Percentiles rank a stretch among this genome's conserved stretches.
These are phyloP conservation scores for Boletus reticuloceps DNA, from an alignment of 768 basidiomycete genomes.

Conservation along the genomic window DNA sequence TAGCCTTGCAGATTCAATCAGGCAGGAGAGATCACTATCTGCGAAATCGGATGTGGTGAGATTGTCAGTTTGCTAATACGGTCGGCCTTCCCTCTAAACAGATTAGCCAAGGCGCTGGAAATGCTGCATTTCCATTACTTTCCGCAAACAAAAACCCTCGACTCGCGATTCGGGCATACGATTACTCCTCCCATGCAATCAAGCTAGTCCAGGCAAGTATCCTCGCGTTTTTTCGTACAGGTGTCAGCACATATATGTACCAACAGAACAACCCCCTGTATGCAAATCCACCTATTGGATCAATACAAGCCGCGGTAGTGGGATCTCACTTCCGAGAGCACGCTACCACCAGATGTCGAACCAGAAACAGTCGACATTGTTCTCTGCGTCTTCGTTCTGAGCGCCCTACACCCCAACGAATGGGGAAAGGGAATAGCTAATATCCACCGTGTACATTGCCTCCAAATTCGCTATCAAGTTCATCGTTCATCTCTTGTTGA, in stretches of 20 bases:
- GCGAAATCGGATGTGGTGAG: conserved; percentile 90
- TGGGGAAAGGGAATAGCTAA: conserved; percentile 85
- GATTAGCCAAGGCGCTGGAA: conserved; percentile 74
- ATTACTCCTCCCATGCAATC: conserved; percentile 87
- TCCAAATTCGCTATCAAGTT: neutral
- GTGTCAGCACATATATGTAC: neutral
- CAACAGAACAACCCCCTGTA: conserved; percentile 72
- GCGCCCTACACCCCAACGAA: conserved; percentile 90
- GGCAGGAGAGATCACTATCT: conserved; percentile 76
- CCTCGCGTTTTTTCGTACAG: neutral
- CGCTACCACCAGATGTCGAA: conserved; percentile 60
- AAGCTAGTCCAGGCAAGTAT: conserved; percentile 77
- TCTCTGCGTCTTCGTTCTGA: conserved; percentile 91
- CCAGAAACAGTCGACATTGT: conserved; percentile 80
- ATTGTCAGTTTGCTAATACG: neutral
- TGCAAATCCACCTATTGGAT: conserved; percentile 59
- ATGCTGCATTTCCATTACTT: conserved; percentile 87
- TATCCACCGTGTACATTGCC: conserved; percentile 59
- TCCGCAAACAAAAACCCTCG: conserved; percentile 79
- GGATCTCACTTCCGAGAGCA: conserved; percentile 73
- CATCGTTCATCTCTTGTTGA: neutral
- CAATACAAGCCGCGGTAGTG: conserved; percentile 81
- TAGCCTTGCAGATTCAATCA: conserved; percentile 29
- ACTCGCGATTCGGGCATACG: conserved; percentile 76
- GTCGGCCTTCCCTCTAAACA: neutral